A percentile compares a stretch with the other conserved stretches of the same genome.
phyloP scores from a whole-genome alignment of 2,329 filamentous ascomycete species.

The Ascochyta viciae-villosae region DNA sequence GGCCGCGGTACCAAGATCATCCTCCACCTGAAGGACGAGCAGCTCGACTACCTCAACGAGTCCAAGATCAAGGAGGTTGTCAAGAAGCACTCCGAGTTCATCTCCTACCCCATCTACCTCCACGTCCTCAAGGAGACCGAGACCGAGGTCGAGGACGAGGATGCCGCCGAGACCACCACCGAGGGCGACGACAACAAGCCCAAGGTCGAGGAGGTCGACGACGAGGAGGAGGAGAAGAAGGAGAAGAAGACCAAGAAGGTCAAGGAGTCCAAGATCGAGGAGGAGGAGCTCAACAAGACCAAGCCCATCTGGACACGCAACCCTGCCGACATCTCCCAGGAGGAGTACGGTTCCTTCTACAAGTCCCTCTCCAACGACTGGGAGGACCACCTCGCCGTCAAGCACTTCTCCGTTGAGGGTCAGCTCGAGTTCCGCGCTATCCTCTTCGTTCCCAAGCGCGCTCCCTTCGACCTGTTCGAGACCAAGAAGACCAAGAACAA shows the following conservation, averaged over 20 bases:
- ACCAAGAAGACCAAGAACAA: constrained; percentile 99
- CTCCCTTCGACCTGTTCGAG: constrained; percentile 99
- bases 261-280: constrained; percentile 98
- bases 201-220: constrained; percentile 92
- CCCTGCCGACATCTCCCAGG: constrained; percentile 89
- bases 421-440: constrained; percentile 99
- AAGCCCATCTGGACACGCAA: constrained; percentile 99
- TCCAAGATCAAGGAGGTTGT: constrained; percentile 99
- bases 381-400: constrained; percentile 99
- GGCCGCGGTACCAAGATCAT: constrained; percentile 98
- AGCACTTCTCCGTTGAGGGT: constrained; percentile 99
- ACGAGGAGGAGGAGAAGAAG: constrained; percentile 86
- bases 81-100: constrained; percentile 99
- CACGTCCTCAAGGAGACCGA: constrained; percentile 99
- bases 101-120: constrained; percentile 99
- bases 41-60: constrained; percentile 98
- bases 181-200: constrained; percentile 92
- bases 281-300: constrained; percentile 99
- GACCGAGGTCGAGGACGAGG: constrained; percentile 97
- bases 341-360: constrained; percentile 99
- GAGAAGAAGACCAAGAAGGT: constrained; percentile 98
- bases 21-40: constrained; percentile 99
- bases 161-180: constrained; percentile 69
- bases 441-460: constrained; percentile 99
- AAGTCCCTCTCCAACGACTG: constrained; percentile 99